These are phyloP conservation scores for Lactarius trivialis DNA, from an alignment of 768 basidiomycete genomes.

Conservation along the genomic window DNA sequence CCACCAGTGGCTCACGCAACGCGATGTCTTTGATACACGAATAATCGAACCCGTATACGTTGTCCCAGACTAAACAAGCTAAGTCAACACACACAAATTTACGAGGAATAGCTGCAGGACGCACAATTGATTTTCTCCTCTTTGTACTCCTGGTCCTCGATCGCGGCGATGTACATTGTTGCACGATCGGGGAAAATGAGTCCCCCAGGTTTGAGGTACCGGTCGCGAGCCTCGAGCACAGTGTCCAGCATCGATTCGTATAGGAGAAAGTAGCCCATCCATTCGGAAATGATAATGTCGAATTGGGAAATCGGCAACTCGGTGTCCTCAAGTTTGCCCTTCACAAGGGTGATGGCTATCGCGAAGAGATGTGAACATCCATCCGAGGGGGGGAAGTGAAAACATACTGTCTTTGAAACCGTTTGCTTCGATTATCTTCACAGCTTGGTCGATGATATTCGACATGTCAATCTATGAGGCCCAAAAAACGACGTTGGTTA, in stretches of 20 bases:
- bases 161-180: conserved; percentile 87
- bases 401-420: conserved; percentile 89
- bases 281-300: conserved; percentile 99
- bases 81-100: conserved; percentile 2
- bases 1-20: conserved; percentile 90
- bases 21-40: conserved; percentile 99
- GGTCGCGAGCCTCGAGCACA: conserved; percentile 92
- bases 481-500: neutral
- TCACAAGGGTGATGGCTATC: conserved; percentile 87
- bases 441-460: conserved; percentile 98
- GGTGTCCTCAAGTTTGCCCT: conserved; percentile 95
- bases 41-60: conserved; percentile 99
- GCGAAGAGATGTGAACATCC: conserved; percentile 4
- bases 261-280: conserved; percentile 99
- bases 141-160: conserved; percentile 99
- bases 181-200: conserved; percentile 96
- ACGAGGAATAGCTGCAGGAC: conserved; percentile 29
- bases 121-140: conserved; percentile 99
- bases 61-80: conserved; percentile 86
- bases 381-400: neutral
- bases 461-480: conserved; percentile 91
- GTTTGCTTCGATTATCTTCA: conserved; percentile 94
- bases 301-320: conserved; percentile 85
- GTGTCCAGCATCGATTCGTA: conserved; percentile 99
- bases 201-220: conserved; percentile 87